phyloP scores from a whole-genome alignment of 768 basidiomycete species.

The Mycena galopus region DNA sequence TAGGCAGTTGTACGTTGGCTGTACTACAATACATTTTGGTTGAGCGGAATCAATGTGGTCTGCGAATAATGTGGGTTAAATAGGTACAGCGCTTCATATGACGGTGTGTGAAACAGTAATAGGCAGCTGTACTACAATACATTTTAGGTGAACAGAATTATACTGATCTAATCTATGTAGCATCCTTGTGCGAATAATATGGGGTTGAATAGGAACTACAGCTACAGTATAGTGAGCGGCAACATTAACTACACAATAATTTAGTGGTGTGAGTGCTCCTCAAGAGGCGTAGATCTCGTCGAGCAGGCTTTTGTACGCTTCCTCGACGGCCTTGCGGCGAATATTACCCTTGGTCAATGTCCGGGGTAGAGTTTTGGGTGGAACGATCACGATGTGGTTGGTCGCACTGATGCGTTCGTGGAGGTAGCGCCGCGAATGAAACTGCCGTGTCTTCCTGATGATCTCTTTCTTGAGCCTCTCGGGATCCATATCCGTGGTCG shows the following conservation, averaged over 20 bases:
- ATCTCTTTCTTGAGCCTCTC: conserved; percentile 63
- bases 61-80: conserved; percentile 16
- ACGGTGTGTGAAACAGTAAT: not conserved
- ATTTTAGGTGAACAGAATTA: conserved; percentile 15
- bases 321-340: conserved; percentile 65
- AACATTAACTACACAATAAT: conserved; percentile 22
- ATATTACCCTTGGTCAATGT: conserved; percentile 72
- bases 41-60: not conserved
- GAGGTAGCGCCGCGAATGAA: conserved; percentile 66
- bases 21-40: conserved; percentile 17
- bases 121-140: conserved; percentile 4
- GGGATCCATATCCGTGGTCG: conserved; percentile 52
- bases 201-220: not conserved
- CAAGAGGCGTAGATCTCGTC: conserved; percentile 55
- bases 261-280: not conserved
- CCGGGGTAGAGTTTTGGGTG: conserved; percentile 61
- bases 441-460: conserved; percentile 62
- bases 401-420: conserved; percentile 66
- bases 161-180: not conserved
- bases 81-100: not conserved
- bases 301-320: conserved; percentile 53
- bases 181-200: conserved; percentile 13
- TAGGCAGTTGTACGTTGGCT: too few species aligned
- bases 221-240: conserved; percentile 21
- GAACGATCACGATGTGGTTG: conserved; percentile 61